phyloP scores from a whole-genome alignment of 345 rosid genomes.

The Tarenaya hassleriana region DNA sequence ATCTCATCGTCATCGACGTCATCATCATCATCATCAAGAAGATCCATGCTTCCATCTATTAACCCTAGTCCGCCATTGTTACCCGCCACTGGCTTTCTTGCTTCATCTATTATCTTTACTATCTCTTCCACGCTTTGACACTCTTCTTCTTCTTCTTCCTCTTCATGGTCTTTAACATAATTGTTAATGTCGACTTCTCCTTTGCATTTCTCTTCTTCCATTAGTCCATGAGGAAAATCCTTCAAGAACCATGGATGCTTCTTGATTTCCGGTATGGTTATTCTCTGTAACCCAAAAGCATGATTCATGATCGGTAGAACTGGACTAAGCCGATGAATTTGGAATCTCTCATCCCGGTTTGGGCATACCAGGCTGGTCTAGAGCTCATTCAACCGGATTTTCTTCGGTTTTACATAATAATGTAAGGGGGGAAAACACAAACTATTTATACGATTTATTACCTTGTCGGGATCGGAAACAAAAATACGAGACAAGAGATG shows the following conservation, averaged over 20 bases:
- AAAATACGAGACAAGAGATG: slow-evolving; percentile 80
- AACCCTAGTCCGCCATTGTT: slow-evolving; percentile 35
- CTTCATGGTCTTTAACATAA: too few relatives aligned
- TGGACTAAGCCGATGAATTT: background rate
- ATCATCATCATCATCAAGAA: slow-evolving; percentile 65
- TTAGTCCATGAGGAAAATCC: slow-evolving; percentile 34
- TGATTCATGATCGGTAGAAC: background rate
- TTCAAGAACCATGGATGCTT: slow-evolving; percentile 61
- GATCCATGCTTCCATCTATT: slow-evolving; percentile 63
- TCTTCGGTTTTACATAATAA: background rate
- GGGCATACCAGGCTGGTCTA: background rate
- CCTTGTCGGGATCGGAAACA: slow-evolving; percentile 78
- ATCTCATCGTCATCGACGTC: slow-evolving; percentile 46
- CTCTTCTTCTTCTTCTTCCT: slow-evolving; percentile 27
- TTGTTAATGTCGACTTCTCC: slow-evolving; percentile 6
- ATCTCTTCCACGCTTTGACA: slow-evolving; percentile 64
- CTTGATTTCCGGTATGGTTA: slow-evolving; percentile 59
- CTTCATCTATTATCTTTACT: slow-evolving; percentile 60
- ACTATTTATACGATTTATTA: slow-evolving; percentile 9
- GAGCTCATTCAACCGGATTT: too few relatives aligned
- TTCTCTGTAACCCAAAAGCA: slow-evolving; percentile 37
- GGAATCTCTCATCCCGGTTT: background rate
- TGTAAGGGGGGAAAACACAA: background rate
- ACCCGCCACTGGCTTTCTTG: slow-evolving; percentile 44
- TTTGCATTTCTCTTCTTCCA: slow-evolving; percentile 35